phyloP scores from a whole-genome alignment of 108 stramenopile species.

The Mayamaea pseudoterrestris region DNA sequence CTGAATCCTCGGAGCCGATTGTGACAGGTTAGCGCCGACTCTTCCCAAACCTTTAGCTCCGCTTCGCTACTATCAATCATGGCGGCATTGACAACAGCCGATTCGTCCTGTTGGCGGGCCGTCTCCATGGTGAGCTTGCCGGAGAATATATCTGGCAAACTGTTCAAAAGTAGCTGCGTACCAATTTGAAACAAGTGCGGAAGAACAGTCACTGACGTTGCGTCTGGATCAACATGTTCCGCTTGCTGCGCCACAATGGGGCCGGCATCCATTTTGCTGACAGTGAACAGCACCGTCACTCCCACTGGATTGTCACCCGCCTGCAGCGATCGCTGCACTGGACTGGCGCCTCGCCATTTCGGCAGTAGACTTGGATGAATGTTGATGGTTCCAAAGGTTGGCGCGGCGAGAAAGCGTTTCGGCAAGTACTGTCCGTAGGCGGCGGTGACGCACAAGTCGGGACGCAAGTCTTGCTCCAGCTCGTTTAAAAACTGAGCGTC shows the following conservation, averaged over 20 bases:
- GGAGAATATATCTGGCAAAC: constrained; percentile 55
- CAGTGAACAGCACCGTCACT: constrained; percentile 90
- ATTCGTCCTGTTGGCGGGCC: constrained; percentile 76
- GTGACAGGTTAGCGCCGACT: constrained; percentile 63
- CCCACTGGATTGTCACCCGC: constrained; percentile 78
- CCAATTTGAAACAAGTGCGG: constrained; percentile 84
- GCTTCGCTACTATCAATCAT: constrained; percentile 80
- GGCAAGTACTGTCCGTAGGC: constrained; percentile 95
- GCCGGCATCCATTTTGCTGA: constrained; percentile 95
- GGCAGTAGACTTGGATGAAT: constrained; percentile 95
- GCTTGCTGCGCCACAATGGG: constrained; percentile 77
- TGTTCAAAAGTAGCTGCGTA: constrained; percentile 62
- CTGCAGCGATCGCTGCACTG: constrained; percentile 86
- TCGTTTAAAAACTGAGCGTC: constrained; percentile 72
- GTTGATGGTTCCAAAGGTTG: constrained; percentile 85
- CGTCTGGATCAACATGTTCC: constrained; percentile 44
- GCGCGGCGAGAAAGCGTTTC: constrained; percentile 80
- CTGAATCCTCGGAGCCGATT: constrained; percentile 87
- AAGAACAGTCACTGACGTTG: constrained; percentile 78
- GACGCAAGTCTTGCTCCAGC: constrained; percentile 40
- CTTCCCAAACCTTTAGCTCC: constrained; percentile 42
- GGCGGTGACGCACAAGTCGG: constrained; percentile 96
- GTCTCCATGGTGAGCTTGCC: constrained; percentile 70
- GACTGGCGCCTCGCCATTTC: constrained; percentile 90
- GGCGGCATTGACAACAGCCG: constrained; percentile 55